Base-by-base conservation (phyloP, 2,329 filamentous ascomycete genomes). In the Aspergillus floridensis region DNA sequence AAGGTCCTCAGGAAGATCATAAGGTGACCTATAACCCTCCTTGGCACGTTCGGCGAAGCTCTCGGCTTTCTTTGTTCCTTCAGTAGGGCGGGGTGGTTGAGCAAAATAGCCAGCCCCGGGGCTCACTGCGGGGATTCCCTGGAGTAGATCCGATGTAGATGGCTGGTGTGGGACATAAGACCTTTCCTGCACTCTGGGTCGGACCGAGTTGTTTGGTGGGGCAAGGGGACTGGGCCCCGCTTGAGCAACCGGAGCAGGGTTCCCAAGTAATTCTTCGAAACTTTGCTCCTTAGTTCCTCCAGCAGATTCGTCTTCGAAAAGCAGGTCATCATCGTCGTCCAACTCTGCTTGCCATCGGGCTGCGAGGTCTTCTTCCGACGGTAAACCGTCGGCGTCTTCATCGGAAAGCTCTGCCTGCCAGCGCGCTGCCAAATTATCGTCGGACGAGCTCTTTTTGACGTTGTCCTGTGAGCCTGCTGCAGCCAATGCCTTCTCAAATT, bases 31-130 rank as follows among this genome's bases (percentile, higher is more conserved):
- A 73, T 99, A 99, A 7, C 93, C 93, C 58, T 91, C 91, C 76
- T 96, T 98, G 3, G 91, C 81, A 74, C 96, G 96, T 74, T 93
- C 89, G 5, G 85, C 91, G 75, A 96, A 99, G 75, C 93, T 98
- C 72, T 96, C 87, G 1, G 86, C 81, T 75, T 86, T 87, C 59
- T 64, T 65, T 51, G 77, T 70, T 19, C 78, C 72, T 5, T 68
- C 66, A 16, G 67, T 69, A 24, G 68, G 64, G 32, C 67, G 67
- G 1, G 69, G 60, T 41, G 67, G 67, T 11, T 66, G 63, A 16
- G 72, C 59, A 61, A 70, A 70, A 62, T 72, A 68, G 57, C 59
- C 61, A 49, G 70, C 60, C 58, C 32, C 11, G 32, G 32, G 32
- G 14, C 69, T 41, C 50, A 69, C 56, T 21, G 56, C 59, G 38